Conservation (phyloP, 1,284 basidiomycete species). For the Ceratobasidium sp. region DNA sequence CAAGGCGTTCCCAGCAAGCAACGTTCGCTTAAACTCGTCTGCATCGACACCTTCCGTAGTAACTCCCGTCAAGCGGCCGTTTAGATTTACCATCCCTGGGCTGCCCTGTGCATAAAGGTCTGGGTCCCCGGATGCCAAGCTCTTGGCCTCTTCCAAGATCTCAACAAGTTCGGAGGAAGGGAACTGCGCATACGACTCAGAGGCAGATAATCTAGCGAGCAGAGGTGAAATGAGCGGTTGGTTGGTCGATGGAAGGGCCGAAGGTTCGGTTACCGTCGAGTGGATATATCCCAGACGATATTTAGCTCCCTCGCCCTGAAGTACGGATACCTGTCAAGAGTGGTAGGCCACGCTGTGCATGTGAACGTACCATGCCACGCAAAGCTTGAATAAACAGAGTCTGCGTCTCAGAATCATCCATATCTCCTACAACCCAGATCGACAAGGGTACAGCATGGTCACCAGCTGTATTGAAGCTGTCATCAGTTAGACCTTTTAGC, state of each 20-base stretch:
- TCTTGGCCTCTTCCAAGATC: conserved; percentile 54
- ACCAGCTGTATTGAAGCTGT: conserved; percentile 42
- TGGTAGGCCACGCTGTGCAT: not conserved
- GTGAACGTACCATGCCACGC: conserved; percentile 68
- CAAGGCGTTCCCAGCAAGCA: conserved; percentile 53
- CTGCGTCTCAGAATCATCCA: conserved; percentile 75
- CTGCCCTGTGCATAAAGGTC: conserved; percentile 29
- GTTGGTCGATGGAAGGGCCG: conserved; percentile 31
- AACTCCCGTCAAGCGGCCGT: conserved; percentile 34
- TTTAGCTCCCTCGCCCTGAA: conserved; percentile 34
- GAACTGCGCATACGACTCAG: conserved; percentile 38
- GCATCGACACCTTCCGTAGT: conserved; percentile 36
- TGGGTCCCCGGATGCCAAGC: conserved; percentile 12
- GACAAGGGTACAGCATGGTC: conserved; percentile 58
- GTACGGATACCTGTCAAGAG: not conserved
- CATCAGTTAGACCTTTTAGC: not conserved
- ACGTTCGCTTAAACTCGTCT: conserved; percentile 20
- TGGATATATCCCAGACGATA: conserved; percentile 61
- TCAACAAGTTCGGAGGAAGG: conserved; percentile 53
- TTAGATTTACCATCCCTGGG: conserved; percentile 39
- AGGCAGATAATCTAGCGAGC: conserved; percentile 36
- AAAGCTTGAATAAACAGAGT: conserved; percentile 73
- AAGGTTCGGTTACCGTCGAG: conserved; percentile 50
- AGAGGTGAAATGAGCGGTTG: conserved; percentile 40
- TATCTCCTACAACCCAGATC: conserved; percentile 81